phyloP scores from a whole-genome alignment of 768 basidiomycete species.

The Artomyces pyxidatus region DNA sequence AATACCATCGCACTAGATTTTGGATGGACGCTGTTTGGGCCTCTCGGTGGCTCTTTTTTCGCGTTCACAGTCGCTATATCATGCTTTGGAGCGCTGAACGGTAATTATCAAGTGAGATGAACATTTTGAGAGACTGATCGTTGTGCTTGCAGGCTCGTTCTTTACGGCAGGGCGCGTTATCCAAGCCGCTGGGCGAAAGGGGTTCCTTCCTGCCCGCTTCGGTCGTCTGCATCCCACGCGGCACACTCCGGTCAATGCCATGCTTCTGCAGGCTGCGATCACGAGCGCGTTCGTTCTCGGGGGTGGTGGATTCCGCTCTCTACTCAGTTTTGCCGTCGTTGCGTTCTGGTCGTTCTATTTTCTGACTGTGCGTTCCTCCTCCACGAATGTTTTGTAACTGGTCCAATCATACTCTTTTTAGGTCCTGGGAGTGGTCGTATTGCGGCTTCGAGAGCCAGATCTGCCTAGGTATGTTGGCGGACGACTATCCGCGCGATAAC shows the following conservation, averaged over 20 bases:
- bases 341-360: slow-evolving; percentile 86
- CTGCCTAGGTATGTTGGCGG: slow-evolving; percentile 56
- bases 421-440: slow-evolving; percentile 83
- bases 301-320: slow-evolving; percentile 81
- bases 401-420: slow-evolving; percentile 21
- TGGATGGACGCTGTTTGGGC: slow-evolving; percentile 78
- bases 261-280: slow-evolving; percentile 66
- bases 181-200: slow-evolving; percentile 81
- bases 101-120: slow-evolving; percentile 29
- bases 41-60: slow-evolving; percentile 79
- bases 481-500: neutral
- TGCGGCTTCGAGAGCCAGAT: slow-evolving; percentile 85
- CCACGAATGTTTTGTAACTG: neutral
- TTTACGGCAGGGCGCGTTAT: slow-evolving; percentile 78
- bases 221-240: slow-evolving; percentile 65
- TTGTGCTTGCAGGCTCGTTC: slow-evolving; percentile 41
- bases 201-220: slow-evolving; percentile 80
- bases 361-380: slow-evolving; percentile 50
- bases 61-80: slow-evolving; percentile 90
- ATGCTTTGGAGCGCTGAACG: slow-evolving; percentile 92
- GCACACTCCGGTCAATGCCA: slow-evolving; percentile 84
- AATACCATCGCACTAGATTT: slow-evolving; percentile 92
- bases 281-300: slow-evolving; percentile 74
- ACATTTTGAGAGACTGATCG: slow-evolving; percentile 7
- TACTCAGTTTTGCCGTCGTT: slow-evolving; percentile 86